Percentiles rank a stretch among this genome's conserved stretches.
phyloP scores from a whole-genome alignment of 306 rosid species.

The Pyrus betulifolia region DNA sequence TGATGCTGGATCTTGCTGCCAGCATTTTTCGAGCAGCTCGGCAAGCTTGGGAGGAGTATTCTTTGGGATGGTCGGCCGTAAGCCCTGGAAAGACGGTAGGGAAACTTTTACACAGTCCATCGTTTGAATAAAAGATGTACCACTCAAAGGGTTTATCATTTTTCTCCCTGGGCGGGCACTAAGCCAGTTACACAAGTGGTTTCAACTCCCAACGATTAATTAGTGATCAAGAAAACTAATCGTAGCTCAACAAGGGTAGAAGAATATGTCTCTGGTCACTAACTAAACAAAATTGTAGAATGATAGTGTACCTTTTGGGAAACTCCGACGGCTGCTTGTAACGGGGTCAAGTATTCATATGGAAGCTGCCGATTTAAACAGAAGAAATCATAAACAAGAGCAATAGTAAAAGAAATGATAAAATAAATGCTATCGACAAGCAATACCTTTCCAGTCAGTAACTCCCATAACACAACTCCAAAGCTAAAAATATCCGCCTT shows the following conservation, averaged over 20 bases:
- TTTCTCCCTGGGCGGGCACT: background rate
- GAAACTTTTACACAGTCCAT: background rate
- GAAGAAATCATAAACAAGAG: background rate
- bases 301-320: constrained; percentile 65
- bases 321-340: constrained; percentile 98
- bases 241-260: background rate
- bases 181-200: too few relatives aligned
- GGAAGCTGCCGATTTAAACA: constrained; percentile 68
- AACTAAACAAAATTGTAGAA: background rate
- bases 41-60: constrained; percentile 68
- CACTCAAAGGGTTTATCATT: background rate
- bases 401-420: background rate
- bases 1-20: constrained; percentile 81
- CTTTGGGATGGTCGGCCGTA: constrained; percentile 86
- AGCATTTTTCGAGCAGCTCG: constrained; percentile 75
- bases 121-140: background rate
- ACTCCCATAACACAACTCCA: constrained; percentile 90
- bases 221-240: background rate
- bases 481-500: constrained; percentile 98
- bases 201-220: too few relatives aligned
- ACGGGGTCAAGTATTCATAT: constrained; percentile 80
- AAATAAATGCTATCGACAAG: background rate
- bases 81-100: constrained; percentile 40
- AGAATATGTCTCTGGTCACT: too few relatives aligned
- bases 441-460: constrained; percentile 87